Evolutionary conservation across 306 rosid genomes (phyloP), one percentile per base, ranked within the genome.

Genomic region (Prosopis cineraria): DNA sequence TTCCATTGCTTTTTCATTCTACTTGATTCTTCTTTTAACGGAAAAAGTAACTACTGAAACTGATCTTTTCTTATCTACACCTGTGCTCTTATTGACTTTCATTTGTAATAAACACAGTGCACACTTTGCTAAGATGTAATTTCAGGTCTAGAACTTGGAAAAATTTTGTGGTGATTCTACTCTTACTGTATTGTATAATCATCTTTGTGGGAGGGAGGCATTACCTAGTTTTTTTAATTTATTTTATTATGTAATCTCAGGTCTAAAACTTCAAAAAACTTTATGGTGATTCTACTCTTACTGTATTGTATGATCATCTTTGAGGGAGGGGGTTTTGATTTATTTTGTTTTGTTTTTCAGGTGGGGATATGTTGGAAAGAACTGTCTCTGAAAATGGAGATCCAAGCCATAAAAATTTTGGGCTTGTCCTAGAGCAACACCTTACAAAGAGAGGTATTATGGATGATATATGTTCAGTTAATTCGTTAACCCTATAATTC

Each of bases 331-430:
- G n/a, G n/a, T n/a, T n/a, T n/a, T n/a, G n/a, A n/a, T n/a, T n/a
- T n/a, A n/a, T n/a, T n/a, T n/a, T n/a, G n/a, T 33, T 77, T 68
- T 72, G 44, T 89, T 52, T 70, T 79, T 79, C 83, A 84, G 91
- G 85, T 45, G 74, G 71, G 76, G 76, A 69, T 79, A 74, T 85
- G 70, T 68, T 55, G 6, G 83, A 85, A 72, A 79, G 77, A 76
- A 74, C 76, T 68, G 39, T 50, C 70, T 82, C 80, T 10, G 86
- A 78, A 58, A 64, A 68, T 33, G 83, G 59, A 67, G 81, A 66
- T 24, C 85, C 48, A 41, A 56, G 72, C 48, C 81, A 70, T 70
- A 82, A 82, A 76, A 80, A 30, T 79, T 52, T 22, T 36, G 78
- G 77, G 81, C 80, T 55, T 70, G 81, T 60, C 80, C 80, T 30